Evolutionary conservation across 2,329 filamentous ascomycete genomes (phyloP).

Genomic region (Lasiodiplodia theobromae): DNA sequence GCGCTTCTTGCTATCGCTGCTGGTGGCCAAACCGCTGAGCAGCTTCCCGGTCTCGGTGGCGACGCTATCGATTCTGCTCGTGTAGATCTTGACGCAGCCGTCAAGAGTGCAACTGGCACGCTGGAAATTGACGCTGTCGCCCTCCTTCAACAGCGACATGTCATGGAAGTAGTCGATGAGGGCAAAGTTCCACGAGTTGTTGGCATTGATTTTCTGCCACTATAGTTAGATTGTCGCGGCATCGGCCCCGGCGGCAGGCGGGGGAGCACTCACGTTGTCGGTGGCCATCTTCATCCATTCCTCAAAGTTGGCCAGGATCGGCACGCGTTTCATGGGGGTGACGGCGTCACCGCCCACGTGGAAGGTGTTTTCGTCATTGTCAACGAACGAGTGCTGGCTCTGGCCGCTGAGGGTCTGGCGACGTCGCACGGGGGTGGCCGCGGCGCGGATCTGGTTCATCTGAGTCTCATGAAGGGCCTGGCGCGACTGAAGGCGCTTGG

Average conservation of each 20-base stretch:
- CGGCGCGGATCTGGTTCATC: conserved; percentile 88
- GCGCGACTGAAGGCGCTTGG: conserved; percentile 82
- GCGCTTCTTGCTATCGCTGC: conserved; percentile 66
- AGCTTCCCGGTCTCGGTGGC: conserved; percentile 97
- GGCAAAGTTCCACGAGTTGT: conserved; percentile 99
- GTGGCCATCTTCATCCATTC: conserved; percentile 99
- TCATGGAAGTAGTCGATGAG: conserved; percentile 99
- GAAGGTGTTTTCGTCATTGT: conserved; percentile 63
- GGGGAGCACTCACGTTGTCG: conserved; percentile 68
- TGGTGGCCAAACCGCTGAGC: conserved; percentile 90
- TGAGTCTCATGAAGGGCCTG: conserved; percentile 89
- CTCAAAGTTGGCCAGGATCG: conserved; percentile 96
- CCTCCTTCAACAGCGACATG: conserved; percentile 96
- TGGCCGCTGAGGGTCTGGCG: conserved; percentile 61
- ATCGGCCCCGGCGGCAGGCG: neutral
- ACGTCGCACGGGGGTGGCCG: conserved; percentile 71
- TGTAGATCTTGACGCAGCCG: conserved; percentile 99
- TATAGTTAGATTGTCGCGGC: conserved; percentile 30
- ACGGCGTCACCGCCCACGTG: conserved; percentile 75
- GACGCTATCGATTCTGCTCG: conserved; percentile 96
- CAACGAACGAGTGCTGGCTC: conserved; percentile 59
- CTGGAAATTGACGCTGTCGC: conserved; percentile 97
- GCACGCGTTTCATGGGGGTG: conserved; percentile 92
- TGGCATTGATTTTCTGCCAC: conserved; percentile 78
- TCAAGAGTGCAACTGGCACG: conserved; percentile 97